Base-by-base conservation (phyloP, 352 stramenopile genomes). In the Phytopythium aichiense region DNA sequence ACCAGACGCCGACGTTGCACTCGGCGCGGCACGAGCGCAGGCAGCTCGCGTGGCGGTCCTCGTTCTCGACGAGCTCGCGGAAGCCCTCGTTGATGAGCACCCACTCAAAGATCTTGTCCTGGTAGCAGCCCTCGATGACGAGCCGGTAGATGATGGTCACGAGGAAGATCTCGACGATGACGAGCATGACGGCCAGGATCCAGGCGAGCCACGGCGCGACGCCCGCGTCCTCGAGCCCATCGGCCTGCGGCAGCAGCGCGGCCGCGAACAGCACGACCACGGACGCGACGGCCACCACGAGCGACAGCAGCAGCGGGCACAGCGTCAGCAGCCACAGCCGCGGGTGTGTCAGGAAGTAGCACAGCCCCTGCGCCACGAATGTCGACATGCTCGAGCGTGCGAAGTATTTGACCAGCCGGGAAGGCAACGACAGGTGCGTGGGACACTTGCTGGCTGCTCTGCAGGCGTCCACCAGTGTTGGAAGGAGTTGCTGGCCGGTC, bases 141-240 rank as follows among this genome's bases (percentile, higher is more conserved):
- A 83, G 68, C 42, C 68, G 78, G 68, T 81, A 86, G 42, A 86
- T 69, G 64, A 87, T 67, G 40, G 74, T 71, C 56, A 79, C 55
- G 40, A 85, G 63, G 63, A 84, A 87, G 67, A 77, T 77, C 61
- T 85, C 75, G 35, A 83, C 64, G 31, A 87, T 53, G 53, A 81
- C 79, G 57, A 84, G 54, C 62, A 87, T 68, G 42, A 87, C 52
- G n/a, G 76, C 63, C 12, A 88, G 61, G 30, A 82, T 54, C 76
- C 78, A 88, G 8, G 76, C 69, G 46, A 84, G 57, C 28, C 46
- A 67, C 38, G 71, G 51, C 0, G 78, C 64, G 1, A 88, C 66
- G n/a, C 74, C 70, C 9, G 53, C 65, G 43, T 74, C 58, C 33
- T 73, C 62, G 23, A 85, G 68, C 16, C 38, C 69, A 33, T 79